Conservation (phyloP, 2,329 filamentous ascomycete genomes). For the Hortaea sp. region DNA sequence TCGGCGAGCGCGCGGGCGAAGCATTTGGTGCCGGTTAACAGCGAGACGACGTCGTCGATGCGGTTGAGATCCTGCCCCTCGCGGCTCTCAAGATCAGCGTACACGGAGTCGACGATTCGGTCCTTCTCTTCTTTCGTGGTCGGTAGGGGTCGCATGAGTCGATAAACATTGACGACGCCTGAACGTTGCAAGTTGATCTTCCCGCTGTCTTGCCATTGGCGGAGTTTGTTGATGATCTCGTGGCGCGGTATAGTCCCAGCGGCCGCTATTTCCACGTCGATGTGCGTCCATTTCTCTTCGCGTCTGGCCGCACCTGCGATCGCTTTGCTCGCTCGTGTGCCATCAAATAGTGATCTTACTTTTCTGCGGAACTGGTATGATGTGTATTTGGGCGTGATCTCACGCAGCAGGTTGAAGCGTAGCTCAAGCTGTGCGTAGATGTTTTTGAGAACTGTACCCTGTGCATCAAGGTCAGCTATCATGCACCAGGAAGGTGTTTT, state of each 20-base stretch:
- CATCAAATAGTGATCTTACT: neutral
- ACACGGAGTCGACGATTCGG: constrained; percentile 37
- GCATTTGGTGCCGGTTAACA: constrained; percentile 44
- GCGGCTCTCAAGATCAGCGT: constrained; percentile 40
- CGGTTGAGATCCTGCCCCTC: constrained; percentile 46
- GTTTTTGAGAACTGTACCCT: constrained; percentile 36
- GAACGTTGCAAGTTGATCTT: constrained; percentile 42
- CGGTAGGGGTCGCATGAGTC: constrained; percentile 40
- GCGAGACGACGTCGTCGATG: constrained; percentile 40
- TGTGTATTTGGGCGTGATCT: constrained; percentile 48
- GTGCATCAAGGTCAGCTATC: neutral
- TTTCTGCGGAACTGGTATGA: constrained; percentile 42
- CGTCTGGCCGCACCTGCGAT: constrained; percentile 9
- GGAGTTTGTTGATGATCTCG: constrained; percentile 46
- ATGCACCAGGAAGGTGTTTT: constrained; percentile 2
- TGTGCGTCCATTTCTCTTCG: constrained; percentile 29
- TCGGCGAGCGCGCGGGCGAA: constrained; percentile 43
- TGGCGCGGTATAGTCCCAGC: constrained; percentile 29
- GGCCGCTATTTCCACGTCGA: constrained; percentile 41
- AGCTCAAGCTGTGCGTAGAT: constrained; percentile 54
- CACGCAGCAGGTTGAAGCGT: constrained; percentile 46
- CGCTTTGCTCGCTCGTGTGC: neutral
- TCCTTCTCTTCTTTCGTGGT: constrained; percentile 32
- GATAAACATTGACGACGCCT: constrained; percentile 46
- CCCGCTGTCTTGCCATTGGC: constrained; percentile 42